Conservation (phyloP, 345 rosid species). For the Geranium brycei region DNA sequence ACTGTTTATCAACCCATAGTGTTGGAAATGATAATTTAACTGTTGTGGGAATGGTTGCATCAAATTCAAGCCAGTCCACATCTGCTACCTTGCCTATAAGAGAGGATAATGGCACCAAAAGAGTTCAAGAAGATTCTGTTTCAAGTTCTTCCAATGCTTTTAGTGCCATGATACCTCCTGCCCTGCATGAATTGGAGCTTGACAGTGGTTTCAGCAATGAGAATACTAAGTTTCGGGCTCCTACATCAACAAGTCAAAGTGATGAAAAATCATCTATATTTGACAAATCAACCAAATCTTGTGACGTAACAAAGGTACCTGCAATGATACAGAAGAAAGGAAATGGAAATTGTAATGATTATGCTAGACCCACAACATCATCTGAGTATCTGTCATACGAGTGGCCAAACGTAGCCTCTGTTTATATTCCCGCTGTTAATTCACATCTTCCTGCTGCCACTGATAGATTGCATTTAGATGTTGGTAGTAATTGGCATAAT, state of each 20-base stretch:
- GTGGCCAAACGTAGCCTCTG: slow-evolving; percentile 70
- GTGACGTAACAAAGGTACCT: slow-evolving; percentile 29
- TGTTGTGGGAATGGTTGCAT: slow-evolving; percentile 11
- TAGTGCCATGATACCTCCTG: slow-evolving; percentile 16
- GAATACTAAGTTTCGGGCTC: slow-evolving; percentile 17
- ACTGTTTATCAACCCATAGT: background rate
- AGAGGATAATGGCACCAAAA: slow-evolving; percentile 21
- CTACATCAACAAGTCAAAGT: slow-evolving; percentile 18
- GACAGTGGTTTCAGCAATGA: slow-evolving; percentile 18
- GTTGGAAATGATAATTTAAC: slow-evolving; percentile 20
- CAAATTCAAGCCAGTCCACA: slow-evolving; percentile 14
- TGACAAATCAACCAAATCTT: slow-evolving; percentile 18
- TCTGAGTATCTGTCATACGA: slow-evolving; percentile 60
- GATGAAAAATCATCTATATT: slow-evolving; percentile 18
- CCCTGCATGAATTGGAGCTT: slow-evolving; percentile 14
- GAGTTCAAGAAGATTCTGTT: slow-evolving; percentile 20
- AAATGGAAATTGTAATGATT: slow-evolving; percentile 21
- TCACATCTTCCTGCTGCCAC: slow-evolving; percentile 77
- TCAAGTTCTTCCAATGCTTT: slow-evolving; percentile 18
- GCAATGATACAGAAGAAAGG: slow-evolving; percentile 20
- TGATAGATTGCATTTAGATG: slow-evolving; percentile 91
- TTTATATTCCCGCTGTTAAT: slow-evolving; percentile 60
- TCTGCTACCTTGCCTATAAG: slow-evolving; percentile 25
- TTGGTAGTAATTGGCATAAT: slow-evolving; percentile 73
- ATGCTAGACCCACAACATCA: slow-evolving; percentile 19